A percentile compares a stretch with the other conserved stretches of the same genome.
phyloP scores from a whole-genome alignment of 2,329 filamentous ascomycete species.

The Aspergillus sp. region DNA sequence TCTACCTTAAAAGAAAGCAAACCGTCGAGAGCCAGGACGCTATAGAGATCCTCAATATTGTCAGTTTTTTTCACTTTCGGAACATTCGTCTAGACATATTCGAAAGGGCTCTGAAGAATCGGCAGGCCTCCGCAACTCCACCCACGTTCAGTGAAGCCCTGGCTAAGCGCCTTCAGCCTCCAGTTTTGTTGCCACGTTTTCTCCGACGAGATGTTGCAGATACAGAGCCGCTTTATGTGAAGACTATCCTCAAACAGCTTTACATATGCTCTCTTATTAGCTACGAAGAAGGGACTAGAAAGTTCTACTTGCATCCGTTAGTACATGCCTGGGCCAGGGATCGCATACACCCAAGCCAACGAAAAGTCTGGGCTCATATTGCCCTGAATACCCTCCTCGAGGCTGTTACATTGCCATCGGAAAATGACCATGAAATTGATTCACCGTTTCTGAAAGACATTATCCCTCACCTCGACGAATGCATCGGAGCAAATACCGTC shows the following conservation, averaged over 20 bases:
- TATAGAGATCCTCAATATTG: conserved; percentile 7
- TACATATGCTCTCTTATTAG: conserved; percentile 10
- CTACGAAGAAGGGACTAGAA: conserved; percentile 13
- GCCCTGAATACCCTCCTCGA: conserved; percentile 9
- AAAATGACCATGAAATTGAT: conserved; percentile 6
- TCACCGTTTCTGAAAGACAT: conserved; percentile 15
- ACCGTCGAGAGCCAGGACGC: conserved; percentile 5
- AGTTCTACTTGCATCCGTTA: conserved; percentile 24
- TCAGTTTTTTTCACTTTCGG: conserved; percentile 8
- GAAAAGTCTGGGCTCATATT: conserved; percentile 8
- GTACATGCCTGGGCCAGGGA: conserved; percentile 26
- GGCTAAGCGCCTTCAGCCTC: conserved; percentile 1
- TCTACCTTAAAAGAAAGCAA: conserved; percentile 3
- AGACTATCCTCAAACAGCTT: conserved; percentile 9
- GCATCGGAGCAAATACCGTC: conserved; percentile 4
- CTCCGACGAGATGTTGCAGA: conserved; percentile 1
- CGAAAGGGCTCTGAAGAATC: conserved; percentile 6
- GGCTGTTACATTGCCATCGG: conserved; percentile 7
- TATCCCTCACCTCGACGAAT: conserved; percentile 16
- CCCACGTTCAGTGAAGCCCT: conserved; percentile 1
- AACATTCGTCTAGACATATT: conserved; percentile 5
- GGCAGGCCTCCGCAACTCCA: neutral
- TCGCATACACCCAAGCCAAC: conserved; percentile 12
- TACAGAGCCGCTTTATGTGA: conserved; percentile 3
- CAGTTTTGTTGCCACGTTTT: conserved; percentile 1